These are phyloP conservation scores for Solanum dulcamara DNA, from an alignment of 257 asterid genomes.

Conservation along the genomic window DNA sequence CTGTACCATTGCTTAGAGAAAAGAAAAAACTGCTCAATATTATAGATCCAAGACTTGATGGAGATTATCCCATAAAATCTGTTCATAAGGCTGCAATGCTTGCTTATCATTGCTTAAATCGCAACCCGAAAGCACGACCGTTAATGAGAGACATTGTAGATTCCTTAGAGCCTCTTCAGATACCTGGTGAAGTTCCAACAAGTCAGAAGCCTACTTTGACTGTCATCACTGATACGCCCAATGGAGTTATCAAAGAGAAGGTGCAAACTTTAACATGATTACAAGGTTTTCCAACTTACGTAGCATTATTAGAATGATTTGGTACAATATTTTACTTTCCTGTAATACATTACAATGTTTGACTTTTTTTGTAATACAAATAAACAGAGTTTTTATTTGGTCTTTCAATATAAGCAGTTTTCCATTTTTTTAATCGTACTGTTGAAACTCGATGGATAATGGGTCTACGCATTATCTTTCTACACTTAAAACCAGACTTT, in stretches of 20 bases:
- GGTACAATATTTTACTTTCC: not conserved
- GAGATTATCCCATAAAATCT: constrained; percentile 68
- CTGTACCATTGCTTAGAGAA: constrained; percentile 61
- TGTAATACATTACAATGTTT: not conserved
- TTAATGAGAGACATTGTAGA: constrained; percentile 86
- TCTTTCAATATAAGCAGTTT: not conserved
- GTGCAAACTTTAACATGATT: not conserved
- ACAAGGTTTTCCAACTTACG: not conserved
- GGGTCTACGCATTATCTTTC: not conserved
- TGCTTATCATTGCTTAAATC: constrained; percentile 76
- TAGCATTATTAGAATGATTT: not conserved
- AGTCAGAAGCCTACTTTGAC: constrained; percentile 28
- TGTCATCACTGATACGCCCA: constrained; percentile 24
- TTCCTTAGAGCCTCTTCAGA: constrained; percentile 79
- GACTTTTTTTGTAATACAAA: not conserved
- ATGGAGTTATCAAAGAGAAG: constrained; percentile 1
- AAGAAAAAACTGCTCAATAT: constrained; percentile 65
- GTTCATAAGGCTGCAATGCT: constrained; percentile 81
- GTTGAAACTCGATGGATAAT: not conserved
- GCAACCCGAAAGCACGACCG: constrained; percentile 85
- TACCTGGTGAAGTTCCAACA: constrained; percentile 14
- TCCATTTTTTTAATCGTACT: not conserved
- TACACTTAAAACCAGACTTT: not conserved
- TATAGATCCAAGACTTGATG: constrained; percentile 74
- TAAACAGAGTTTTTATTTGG: not conserved